Evolutionary conservation across 129 eudicot species (phyloP).

Genomic region (Chrysanthemum seticuspe): DNA sequence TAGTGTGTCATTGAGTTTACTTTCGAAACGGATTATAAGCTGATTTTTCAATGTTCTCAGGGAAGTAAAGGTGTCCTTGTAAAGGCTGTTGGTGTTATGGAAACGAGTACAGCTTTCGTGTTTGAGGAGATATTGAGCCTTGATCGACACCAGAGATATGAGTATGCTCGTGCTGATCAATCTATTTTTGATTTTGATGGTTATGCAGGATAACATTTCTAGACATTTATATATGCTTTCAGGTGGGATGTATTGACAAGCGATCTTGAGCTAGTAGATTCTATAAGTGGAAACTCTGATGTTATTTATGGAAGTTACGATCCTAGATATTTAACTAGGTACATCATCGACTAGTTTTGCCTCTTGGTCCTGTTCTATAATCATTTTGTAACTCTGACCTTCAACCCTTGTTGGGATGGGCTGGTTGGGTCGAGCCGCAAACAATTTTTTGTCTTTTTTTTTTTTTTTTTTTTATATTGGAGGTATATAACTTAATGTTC

Average conservation of each 20-base stretch:
- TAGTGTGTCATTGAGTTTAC: too few species aligned
- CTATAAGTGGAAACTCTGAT: slow-evolving; percentile 70
- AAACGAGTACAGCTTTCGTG: slow-evolving; percentile 76
- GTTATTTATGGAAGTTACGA: slow-evolving; percentile 85
- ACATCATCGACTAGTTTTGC: slow-evolving; percentile 10
- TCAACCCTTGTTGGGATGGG: too few species aligned
- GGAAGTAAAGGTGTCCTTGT: slow-evolving; percentile 73
- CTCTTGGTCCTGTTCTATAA: too few species aligned
- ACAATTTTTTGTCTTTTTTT: too few species aligned
- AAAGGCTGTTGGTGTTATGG: slow-evolving; percentile 90
- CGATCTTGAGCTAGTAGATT: slow-evolving; percentile 79
- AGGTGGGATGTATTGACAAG: slow-evolving; percentile 96
- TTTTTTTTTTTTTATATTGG: too few species aligned
- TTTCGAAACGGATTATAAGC: too few species aligned
- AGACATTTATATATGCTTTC: slow-evolving; percentile 25
- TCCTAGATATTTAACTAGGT: slow-evolving; percentile 65
- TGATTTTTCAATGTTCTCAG: too few species aligned
- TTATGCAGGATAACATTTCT: slow-evolving; percentile 17
- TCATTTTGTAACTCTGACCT: too few species aligned
- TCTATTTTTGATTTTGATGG: slow-evolving; percentile 9
- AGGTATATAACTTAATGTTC: too few species aligned
- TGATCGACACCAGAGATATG: slow-evolving; percentile 74
- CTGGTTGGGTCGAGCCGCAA: too few species aligned
- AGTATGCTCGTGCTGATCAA: slow-evolving; percentile 45
- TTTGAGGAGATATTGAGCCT: slow-evolving; percentile 80